Percentiles rank a stretch among this genome's conserved stretches.
These are phyloP conservation scores for Dinochytrium kinnereticum DNA, from an alignment of 371 early-diverging fungal species.

Conservation along the genomic window DNA sequence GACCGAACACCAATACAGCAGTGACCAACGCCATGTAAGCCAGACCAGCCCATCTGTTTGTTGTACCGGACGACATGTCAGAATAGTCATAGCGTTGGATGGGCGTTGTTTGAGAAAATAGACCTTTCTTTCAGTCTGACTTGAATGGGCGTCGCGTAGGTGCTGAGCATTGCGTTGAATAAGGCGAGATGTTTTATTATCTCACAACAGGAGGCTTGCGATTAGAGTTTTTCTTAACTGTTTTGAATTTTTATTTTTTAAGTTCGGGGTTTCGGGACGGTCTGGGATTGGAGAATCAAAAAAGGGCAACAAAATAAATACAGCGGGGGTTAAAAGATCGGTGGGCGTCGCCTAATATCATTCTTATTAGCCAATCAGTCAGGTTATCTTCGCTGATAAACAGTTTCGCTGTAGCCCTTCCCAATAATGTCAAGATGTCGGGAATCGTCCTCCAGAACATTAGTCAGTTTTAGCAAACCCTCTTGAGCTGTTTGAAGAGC, in stretches of 20 bases:
- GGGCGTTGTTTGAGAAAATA: no score
- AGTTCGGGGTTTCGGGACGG: no score
- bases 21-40: background rate
- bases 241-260: no score
- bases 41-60: background rate
- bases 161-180: background rate
- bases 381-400: conserved; percentile 15
- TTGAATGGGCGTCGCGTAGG: background rate
- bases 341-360: no score
- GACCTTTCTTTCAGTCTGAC: background rate
- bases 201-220: no score
- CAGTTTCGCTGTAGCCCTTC: conserved; percentile 33
- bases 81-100: no score
- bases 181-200: no score
- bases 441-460: conserved; percentile 39
- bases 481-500: conserved; percentile 40
- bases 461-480: conserved; percentile 42
- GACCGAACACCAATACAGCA: background rate
- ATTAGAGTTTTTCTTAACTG: no score
- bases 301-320: background rate
- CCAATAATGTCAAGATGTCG: conserved; percentile 29
- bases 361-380: no score
- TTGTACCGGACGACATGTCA: no score
- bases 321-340: no score
- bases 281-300: background rate